These are phyloP conservation scores for Wickerhamiella dianesei DNA, from an alignment of 805 yeast species.

Conservation along the genomic window DNA sequence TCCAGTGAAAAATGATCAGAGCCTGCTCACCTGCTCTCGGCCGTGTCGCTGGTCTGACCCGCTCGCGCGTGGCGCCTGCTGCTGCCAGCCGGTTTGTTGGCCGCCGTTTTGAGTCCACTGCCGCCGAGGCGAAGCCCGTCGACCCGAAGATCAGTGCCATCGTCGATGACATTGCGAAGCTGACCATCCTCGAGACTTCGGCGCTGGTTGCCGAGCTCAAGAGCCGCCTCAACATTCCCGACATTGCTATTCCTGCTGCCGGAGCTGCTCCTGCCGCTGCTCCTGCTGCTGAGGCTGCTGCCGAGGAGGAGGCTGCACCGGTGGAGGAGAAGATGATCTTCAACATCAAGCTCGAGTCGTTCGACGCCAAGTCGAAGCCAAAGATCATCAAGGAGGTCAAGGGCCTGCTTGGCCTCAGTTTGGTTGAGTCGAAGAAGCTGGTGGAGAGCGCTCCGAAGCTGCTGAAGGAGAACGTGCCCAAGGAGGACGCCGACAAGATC, in stretches of 20 bases:
- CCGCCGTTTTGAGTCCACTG: constrained; percentile 15
- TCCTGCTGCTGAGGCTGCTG: constrained; percentile 51
- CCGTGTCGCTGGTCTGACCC: neutral
- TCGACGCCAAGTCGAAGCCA: constrained; percentile 91
- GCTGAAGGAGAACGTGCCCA: constrained; percentile 86
- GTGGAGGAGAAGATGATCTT: constrained; percentile 90
- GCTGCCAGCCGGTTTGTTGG: neutral
- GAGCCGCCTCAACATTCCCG: constrained; percentile 80
- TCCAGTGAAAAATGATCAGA: neutral
- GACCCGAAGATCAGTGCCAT: constrained; percentile 80
- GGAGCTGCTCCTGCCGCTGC: constrained; percentile 47
- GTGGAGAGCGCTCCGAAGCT: constrained; percentile 97
- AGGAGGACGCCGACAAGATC: constrained; percentile 96
- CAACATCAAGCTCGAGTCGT: constrained; percentile 79
- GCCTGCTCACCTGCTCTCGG: neutral
- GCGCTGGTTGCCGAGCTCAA: constrained; percentile 56
- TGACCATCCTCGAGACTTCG: constrained; percentile 91
- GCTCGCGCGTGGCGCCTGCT: neutral
- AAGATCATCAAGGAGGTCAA: constrained; percentile 97
- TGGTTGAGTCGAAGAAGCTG: constrained; percentile 94
- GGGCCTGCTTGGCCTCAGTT: constrained; percentile 73
- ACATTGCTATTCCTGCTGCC: constrained; percentile 72
- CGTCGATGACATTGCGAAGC: constrained; percentile 79
- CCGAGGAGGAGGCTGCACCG: constrained; percentile 63
- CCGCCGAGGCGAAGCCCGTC: constrained; percentile 32